phyloP scores from a whole-genome alignment of 495 filamentous ascomycete species.

The Neurospora sp. region DNA sequence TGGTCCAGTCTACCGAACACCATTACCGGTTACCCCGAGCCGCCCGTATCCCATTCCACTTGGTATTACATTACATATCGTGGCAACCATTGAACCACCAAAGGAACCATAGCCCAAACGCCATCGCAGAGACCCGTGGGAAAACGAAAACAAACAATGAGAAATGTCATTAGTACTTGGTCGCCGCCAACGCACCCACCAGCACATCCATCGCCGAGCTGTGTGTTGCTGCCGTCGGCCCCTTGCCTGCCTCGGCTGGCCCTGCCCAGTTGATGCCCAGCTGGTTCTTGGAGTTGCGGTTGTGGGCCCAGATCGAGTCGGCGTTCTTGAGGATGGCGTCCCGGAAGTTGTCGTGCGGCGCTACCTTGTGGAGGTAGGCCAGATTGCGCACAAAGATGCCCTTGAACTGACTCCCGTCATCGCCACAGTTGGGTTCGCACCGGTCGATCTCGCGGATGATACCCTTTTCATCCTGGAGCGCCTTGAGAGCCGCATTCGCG shows the following conservation, averaged over 20 bases:
- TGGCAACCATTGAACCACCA: background rate
- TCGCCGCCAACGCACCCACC: conserved; percentile 49
- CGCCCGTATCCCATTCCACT: background rate
- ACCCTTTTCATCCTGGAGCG: conserved; percentile 44
- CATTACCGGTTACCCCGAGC: background rate
- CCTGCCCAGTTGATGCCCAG: conserved; percentile 52
- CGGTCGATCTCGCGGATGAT: conserved; percentile 48
- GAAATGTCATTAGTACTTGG: background rate
- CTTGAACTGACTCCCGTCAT: conserved; percentile 63
- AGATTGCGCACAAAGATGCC: conserved; percentile 70
- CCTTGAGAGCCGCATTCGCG: conserved; percentile 51
- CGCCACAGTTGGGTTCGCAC: conserved; percentile 55
- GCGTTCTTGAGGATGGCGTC: conserved; percentile 51
- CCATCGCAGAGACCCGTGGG: background rate
- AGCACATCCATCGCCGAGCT: conserved; percentile 59
- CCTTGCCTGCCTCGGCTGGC: conserved; percentile 39
- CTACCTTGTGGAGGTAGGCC: conserved; percentile 41
- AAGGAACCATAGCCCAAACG: background rate
- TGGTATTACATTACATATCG: background rate
- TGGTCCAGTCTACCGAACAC: background rate
- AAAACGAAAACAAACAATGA: background rate
- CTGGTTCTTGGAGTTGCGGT: conserved; percentile 41
- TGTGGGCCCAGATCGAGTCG: conserved; percentile 55
- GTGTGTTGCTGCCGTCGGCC: conserved; percentile 41
- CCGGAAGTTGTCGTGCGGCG: conserved; percentile 40